Percentiles rank a stretch among this genome's conserved stretches.
These are phyloP conservation scores for Skeletonema costatum DNA, from an alignment of 108 stramenopile genomes.

Conservation along the genomic window DNA sequence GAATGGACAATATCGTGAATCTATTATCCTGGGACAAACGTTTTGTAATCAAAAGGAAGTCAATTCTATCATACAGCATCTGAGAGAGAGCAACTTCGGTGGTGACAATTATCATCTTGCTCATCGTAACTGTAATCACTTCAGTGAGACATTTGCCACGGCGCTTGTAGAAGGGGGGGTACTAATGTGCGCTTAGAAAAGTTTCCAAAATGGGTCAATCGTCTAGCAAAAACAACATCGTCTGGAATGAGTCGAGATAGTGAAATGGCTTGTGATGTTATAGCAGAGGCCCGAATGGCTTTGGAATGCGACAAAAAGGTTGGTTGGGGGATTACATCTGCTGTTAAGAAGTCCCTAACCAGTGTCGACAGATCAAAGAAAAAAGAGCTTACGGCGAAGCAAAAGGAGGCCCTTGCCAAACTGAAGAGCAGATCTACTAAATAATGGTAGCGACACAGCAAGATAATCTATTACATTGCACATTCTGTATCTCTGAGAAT, in stretches of 20 bases:
- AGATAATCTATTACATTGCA: neutral
- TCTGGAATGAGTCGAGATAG: constrained; percentile 33
- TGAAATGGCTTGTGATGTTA: constrained; percentile 25
- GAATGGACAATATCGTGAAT: constrained; percentile 41
- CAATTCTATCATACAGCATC: constrained; percentile 35
- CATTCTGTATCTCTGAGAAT: constrained; percentile 21
- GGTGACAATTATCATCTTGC: constrained; percentile 46
- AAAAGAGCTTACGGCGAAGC: constrained; percentile 46
- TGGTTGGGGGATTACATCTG: constrained; percentile 30
- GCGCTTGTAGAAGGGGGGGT: constrained; percentile 23
- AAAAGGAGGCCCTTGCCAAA: constrained; percentile 42
- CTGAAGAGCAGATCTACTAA: constrained; percentile 19
- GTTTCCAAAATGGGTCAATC: constrained; percentile 52
- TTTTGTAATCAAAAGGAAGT: constrained; percentile 38
- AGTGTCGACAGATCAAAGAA: constrained; percentile 31
- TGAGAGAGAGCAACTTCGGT: constrained; percentile 41
- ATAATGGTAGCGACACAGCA: too few relatives aligned
- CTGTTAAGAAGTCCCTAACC: neutral
- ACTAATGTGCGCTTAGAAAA: constrained; percentile 12
- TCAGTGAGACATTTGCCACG: constrained; percentile 46
- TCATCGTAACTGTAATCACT: constrained; percentile 58
- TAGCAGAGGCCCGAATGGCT: constrained; percentile 39
- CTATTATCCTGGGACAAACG: constrained; percentile 40
- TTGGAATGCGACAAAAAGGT: constrained; percentile 38
- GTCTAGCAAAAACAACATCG: constrained; percentile 39